Base-by-base conservation (phyloP, 495 filamentous ascomycete species). In the Penicillium longicatenatum region DNA sequence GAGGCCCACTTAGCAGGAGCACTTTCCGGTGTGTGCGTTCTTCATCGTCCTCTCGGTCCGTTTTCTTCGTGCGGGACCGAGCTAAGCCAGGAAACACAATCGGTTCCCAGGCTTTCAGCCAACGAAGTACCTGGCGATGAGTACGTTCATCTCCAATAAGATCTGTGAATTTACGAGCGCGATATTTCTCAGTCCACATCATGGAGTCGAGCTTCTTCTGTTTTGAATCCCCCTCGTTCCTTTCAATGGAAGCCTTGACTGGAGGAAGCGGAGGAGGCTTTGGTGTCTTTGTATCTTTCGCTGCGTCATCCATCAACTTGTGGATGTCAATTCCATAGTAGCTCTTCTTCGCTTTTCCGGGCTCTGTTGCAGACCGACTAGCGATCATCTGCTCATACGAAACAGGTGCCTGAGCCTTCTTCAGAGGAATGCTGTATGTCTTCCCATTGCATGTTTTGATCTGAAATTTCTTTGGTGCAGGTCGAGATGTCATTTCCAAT, bases 301-400 rank as follows among this genome's bases (percentile, higher is more conserved):
- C 80, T 6, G 77, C 81, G 5, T 89, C 79, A 52, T 93, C 89
- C 42, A 97, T 75, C 21, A 97, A 72, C 44, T 82, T 73, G 62
- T 96, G 91, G 17, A 98, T 93, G 24, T 96, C 86, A 55, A 98
- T 87, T 8, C 94, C 94, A 70, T 93, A 98, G 67, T 90, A 97
- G 67, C 83, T 89, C 69, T 86, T 89, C 61, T 84, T 85, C n/a
- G 91, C 90, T 59, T 84, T 78, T 33, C 90, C 87, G 58, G 88
- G 77, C 58, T 81, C 85, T 6, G 82, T 83, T 35, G 75, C 82
- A 4, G 89, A 93, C 17, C 89, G 84, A 24, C 82, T 77, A 22
- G 89, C 89, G 24, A 90, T 80, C 50, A 92, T 79, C 39, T 76
- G 77, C 64, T 91, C 82, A 64, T 88, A 95, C 0, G 88, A 81